These are phyloP conservation scores for Monosporascus sp. DNA, from an alignment of 2,329 filamentous ascomycete genomes.

Conservation along the genomic window DNA sequence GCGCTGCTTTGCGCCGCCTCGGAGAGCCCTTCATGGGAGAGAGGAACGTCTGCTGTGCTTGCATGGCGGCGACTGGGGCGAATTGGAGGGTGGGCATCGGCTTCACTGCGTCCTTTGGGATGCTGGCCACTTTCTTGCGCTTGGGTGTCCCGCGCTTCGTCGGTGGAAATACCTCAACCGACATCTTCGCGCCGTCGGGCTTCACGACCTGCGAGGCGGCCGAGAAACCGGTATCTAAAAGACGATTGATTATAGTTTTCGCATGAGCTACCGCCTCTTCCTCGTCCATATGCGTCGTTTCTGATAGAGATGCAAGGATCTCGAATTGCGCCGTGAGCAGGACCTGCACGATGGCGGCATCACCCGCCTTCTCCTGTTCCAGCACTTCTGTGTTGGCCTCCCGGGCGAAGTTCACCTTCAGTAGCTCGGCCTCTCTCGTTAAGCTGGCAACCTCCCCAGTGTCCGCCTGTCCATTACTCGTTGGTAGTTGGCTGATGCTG, in stretches of 20 bases:
- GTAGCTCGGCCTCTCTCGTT: conserved; percentile 74
- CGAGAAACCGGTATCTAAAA: conserved; percentile 70
- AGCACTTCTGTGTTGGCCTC: conserved; percentile 73
- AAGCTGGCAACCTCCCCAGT: conserved; percentile 66
- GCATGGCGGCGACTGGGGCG: conserved; percentile 22
- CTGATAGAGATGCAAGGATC: conserved; percentile 75
- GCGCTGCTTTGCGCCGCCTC: conserved; percentile 65
- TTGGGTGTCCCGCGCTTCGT: conserved; percentile 72
- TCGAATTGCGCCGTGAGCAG: conserved; percentile 90
- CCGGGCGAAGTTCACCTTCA: conserved; percentile 76
- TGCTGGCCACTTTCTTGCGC: conserved; percentile 51
- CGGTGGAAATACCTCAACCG: conserved; percentile 64
- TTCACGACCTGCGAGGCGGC: conserved; percentile 82
- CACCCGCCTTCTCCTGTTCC: conserved; percentile 78
- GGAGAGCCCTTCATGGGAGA: conserved; percentile 75
- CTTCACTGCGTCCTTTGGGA: conserved; percentile 32
- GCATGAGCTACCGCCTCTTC: conserved; percentile 77
- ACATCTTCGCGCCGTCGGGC: conserved; percentile 65
- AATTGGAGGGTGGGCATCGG: conserved; percentile 42
- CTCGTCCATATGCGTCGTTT: conserved; percentile 77
- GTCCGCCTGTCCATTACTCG: conserved; percentile 61
- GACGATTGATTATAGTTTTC: conserved; percentile 67
- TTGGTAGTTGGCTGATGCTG: conserved; percentile 70
- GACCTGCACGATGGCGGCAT: conserved; percentile 73
- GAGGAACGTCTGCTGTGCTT: conserved; percentile 34